phyloP scores from a whole-genome alignment of 371 early-diverging fungal genomes.

The Cokeromyces recurvatus region DNA sequence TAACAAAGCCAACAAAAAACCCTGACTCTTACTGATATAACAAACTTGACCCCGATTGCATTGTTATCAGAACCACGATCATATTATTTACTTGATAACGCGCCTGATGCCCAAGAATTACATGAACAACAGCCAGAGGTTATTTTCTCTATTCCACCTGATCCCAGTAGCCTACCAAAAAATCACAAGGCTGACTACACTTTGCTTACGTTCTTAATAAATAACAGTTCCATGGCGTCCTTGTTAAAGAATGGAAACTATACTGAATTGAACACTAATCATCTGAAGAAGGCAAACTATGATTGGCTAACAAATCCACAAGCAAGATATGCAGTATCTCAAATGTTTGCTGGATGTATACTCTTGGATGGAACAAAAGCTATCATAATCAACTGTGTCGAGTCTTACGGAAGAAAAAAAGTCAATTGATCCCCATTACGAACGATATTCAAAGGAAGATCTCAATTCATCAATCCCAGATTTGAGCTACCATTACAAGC shows the following conservation, averaged over 20 bases:
- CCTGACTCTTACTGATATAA: conserved; percentile 6
- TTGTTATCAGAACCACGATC: conserved; percentile 4
- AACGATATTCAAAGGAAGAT: conserved; percentile 10
- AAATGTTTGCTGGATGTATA: conserved; percentile 10
- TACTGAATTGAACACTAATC: conserved; percentile 4
- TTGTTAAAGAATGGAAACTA: conserved; percentile 12
- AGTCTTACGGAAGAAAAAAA: conserved; percentile 12
- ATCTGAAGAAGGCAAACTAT: conserved; percentile 4
- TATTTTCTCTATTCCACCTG: conserved; percentile 15
- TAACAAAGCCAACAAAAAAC: conserved; percentile 18
- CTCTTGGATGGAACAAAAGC: conserved; percentile 11
- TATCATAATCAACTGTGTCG: conserved; percentile 12
- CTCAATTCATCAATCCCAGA: conserved; percentile 6
- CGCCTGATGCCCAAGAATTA: conserved; percentile 6
- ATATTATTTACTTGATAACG: conserved; percentile 12
- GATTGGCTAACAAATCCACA: conserved; percentile 5
- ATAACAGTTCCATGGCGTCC: conserved; percentile 8
- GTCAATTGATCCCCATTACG: conserved; percentile 4
- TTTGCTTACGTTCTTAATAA: conserved; percentile 12
- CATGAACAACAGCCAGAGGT: conserved; percentile 11
- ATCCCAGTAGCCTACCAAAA: conserved; percentile 10
- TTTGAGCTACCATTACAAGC: background rate
- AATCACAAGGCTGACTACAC: conserved; percentile 3
- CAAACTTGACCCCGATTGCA: conserved; percentile 13
- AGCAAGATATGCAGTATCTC: conserved; percentile 12